Conservation (phyloP, 345 rosid genomes). For the Acer campestre region DNA sequence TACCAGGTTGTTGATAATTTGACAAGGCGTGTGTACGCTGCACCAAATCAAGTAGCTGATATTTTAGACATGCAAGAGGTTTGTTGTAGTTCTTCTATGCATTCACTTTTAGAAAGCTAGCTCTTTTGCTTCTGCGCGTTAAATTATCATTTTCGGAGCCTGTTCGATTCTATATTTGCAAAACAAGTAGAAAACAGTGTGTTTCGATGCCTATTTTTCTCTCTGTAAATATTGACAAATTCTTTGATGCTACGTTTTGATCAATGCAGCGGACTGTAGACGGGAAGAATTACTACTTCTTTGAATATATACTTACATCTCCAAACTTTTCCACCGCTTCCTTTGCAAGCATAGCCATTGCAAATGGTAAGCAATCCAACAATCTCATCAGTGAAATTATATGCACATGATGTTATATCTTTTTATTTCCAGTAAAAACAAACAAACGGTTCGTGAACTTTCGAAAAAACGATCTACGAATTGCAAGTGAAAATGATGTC, state of each 20-base stretch:
- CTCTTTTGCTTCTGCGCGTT: background rate
- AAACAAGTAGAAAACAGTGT: background rate
- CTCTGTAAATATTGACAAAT: background rate
- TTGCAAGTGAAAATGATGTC: too few relatives aligned
- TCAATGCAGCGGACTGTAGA: slow-evolving; percentile 60
- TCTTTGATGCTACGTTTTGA: background rate
- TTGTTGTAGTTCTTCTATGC: slow-evolving; percentile 6
- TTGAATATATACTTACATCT: slow-evolving; percentile 75
- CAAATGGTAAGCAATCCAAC: slow-evolving; percentile 47
- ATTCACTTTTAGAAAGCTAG: background rate
- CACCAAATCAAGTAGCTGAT: slow-evolving; percentile 69
- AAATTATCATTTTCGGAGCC: background rate
- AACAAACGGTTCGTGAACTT: background rate
- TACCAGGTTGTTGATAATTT: slow-evolving; percentile 60
- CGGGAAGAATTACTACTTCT: slow-evolving; percentile 76
- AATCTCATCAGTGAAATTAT: background rate
- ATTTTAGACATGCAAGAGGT: slow-evolving; percentile 78
- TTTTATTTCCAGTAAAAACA: background rate
- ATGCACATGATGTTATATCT: background rate
- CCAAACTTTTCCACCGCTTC: slow-evolving; percentile 64
- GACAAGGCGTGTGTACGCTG: slow-evolving; percentile 62
- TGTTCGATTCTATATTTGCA: too few relatives aligned
- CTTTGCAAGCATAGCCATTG: slow-evolving; percentile 77
- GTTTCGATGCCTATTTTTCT: background rate
- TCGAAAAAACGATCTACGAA: too few relatives aligned